Conservation (phyloP, 192 early-diverging fungal genomes). For the Backusella circina region DNA sequence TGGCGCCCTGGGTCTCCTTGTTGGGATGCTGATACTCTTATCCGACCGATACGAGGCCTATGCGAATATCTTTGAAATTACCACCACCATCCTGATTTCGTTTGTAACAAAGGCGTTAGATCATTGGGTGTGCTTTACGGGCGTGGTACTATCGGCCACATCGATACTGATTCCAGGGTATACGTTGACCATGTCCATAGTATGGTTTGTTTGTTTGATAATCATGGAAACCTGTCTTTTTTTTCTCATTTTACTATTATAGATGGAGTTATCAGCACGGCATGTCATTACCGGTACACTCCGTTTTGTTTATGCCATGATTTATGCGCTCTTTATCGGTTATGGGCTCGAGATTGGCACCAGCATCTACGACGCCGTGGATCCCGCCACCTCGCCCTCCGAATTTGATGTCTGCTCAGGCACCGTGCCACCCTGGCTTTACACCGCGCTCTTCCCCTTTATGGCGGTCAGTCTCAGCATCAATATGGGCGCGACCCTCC, state of each 20-base stretch:
- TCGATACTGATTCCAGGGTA: constrained; percentile 71
- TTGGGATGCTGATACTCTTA: constrained; percentile 53
- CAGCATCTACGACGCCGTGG: constrained; percentile 10
- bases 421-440: constrained; percentile 20
- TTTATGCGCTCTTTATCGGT: constrained; percentile 68
- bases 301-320: constrained; percentile 19
- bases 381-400: not conserved
- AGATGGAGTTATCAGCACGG: constrained; percentile 80
- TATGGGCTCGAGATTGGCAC: constrained; percentile 58
- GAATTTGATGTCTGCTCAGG: constrained; percentile 9
- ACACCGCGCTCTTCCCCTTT: constrained; percentile 39
- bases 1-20: constrained; percentile 50
- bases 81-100: constrained; percentile 14
- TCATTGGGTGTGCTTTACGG: constrained; percentile 21
- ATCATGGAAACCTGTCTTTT: not conserved
- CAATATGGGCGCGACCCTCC: constrained; percentile 21
- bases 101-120: constrained; percentile 16
- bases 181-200: constrained; percentile 72
- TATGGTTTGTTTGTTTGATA: not conserved
- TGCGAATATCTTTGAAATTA: constrained; percentile 61
- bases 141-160: constrained; percentile 16
- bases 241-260: not conserved
- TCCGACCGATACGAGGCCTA: constrained; percentile 55
- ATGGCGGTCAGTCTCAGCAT: constrained; percentile 26
- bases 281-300: constrained; percentile 88